Evolutionary conservation across 78 protist species (phyloP), one percentile per base, ranked within the genome.

Genomic region (Diacronema lutheri): DNA sequence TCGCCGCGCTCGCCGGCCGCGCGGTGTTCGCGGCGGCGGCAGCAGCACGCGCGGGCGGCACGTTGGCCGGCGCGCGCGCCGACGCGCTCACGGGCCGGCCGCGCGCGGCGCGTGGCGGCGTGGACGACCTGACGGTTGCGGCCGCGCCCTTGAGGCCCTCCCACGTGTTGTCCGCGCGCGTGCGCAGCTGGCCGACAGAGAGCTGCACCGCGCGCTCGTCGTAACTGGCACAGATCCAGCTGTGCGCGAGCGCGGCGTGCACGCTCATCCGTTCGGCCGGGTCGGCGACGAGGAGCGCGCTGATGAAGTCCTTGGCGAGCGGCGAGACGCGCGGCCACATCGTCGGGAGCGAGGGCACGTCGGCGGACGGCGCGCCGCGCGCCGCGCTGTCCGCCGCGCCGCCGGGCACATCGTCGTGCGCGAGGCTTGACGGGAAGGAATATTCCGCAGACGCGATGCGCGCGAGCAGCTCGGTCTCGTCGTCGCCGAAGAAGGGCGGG

Each of bases 211-310:
- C 66, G 13, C 20, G 20, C 35, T 5, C 12, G 33, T 61, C 66
- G 4, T 26, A 14, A n/a, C 4, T 20, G 35, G 11, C 66, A 2
- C 35, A 11, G 11, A 88, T 14, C 93, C 93, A 90, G n/a, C 80
- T 81, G 40, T 86, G 88, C 20, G 13, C 21, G 13, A 66, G 31
- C 57, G 87, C 80, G 25, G 29, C 56, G 33, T 62, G 86, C 33
- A 86, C 40, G 13, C 77, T 13, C 23, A 12, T 4, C 26, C 93
- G 85, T 41, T 68, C 11, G 26, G 44, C 0, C 16, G 93, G 90
- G 20, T 57, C 61, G 40, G 81, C 92, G 6, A 37, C 57, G 29
- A 91, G 83, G 84, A 91, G 85, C 25, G 62, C 41, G 29, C 68
- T 57, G 56, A 91, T 57, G 25, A 91, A 44, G 21, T 77, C 55